Base-by-base conservation (phyloP, 768 basidiomycete species). In the Termitomyces sp. region DNA sequence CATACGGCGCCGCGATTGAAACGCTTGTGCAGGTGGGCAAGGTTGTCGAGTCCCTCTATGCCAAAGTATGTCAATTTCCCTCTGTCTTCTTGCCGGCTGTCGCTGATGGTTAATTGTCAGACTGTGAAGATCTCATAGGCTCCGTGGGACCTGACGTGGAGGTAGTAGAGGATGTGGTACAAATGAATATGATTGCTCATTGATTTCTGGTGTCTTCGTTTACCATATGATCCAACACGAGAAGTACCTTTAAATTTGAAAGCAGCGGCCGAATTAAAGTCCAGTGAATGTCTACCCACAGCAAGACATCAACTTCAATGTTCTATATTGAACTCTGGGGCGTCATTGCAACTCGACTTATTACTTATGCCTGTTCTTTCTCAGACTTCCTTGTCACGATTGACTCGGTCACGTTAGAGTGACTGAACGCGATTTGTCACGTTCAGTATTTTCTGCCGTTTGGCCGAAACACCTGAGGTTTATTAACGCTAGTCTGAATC, bases 11-110 rank as follows among this genome's bases (percentile, higher is more conserved):
- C 3, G 92, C 93, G 11, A 88, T 98, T 56, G 83, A 90, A 48
- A 97, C 94, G 11, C 75, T 98, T 56, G 90, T 84, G 64, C 88
- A 98, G 65, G 87, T 97, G 0, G 84, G 88, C 41, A 93, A 95
- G 63, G 93, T 98, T n/a, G 95, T 99, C 5, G 90, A 93, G 60
- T 88, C 88, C 51, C 68, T 97, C 56, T 97, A 96, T 65, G 91
- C 89, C 14, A 96, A 97, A 83, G 77, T 74, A 22, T 30, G 52
- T 54, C 40, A 19, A 30, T 17, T 22, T 44, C 7, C 14, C 44
- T 17, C 12, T 7, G 19, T 43, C 32, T 9, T 47, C 10, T 14
- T 34, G 19, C 8, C n/a, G 7, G 24, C 28, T 41, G 46, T 52
- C 37, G 32, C 28, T 15, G 14, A 30, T 26, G 4, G 8, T 41